Conservation (phyloP, 129 eudicot genomes). For the Flaveria robusta region DNA sequence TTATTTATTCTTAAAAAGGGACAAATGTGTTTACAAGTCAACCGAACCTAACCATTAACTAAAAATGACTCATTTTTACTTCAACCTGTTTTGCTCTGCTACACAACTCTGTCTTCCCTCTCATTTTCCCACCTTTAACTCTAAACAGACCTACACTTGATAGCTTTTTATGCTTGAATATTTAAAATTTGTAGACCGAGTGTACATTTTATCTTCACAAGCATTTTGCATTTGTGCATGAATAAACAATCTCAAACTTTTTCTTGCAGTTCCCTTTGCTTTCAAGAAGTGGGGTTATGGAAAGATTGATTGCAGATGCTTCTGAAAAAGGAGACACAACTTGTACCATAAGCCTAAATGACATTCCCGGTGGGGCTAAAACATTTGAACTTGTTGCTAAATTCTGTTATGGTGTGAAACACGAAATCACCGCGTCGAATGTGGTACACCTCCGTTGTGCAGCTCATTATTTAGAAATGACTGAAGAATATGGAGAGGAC, state of each 20-base stretch:
- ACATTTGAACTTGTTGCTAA: conserved; percentile 89
- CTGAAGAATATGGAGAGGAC: conserved; percentile 92
- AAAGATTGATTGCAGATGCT: conserved; percentile 68
- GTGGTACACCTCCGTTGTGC: conserved; percentile 85
- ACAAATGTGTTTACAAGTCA: neutral
- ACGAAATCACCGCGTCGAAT: conserved; percentile 82
- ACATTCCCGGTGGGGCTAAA: conserved; percentile 82
- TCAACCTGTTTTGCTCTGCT: neutral
- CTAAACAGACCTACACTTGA: neutral
- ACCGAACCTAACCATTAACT: neutral
- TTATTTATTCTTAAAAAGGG: neutral
- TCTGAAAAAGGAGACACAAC: conserved; percentile 57
- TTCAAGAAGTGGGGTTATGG: conserved; percentile 92
- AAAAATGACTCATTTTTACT: neutral
- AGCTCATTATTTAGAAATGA: conserved; percentile 85
- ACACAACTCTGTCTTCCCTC: neutral
- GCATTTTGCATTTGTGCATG: neutral
- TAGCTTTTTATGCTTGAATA: neutral
- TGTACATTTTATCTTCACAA: neutral
- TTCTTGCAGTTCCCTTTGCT: conserved; percentile 80
- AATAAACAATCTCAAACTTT: neutral
- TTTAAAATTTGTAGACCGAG: neutral
- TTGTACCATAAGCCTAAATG: conserved; percentile 51
- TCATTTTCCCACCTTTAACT: neutral
- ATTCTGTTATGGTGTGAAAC: conserved; percentile 96